Evolutionary conservation across 331 rosid species (phyloP).

Genomic region (Cucumis variabilis): DNA sequence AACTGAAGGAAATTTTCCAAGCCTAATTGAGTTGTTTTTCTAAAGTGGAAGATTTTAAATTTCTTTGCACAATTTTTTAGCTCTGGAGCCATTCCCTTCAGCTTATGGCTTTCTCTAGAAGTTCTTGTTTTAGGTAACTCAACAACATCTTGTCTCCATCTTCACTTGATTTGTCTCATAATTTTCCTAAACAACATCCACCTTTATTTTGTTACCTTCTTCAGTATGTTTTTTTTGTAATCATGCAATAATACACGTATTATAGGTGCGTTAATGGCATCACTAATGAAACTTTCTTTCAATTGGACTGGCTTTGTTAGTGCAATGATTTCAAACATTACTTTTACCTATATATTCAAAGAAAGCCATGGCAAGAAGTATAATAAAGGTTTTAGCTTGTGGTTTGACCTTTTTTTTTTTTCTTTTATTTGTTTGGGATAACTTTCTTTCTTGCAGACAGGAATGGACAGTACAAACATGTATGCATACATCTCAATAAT

Average conservation of each 20-base stretch:
- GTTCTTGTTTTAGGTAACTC: conserved; percentile 87
- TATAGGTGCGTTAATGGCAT: conserved; percentile 94
- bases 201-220: not conserved
- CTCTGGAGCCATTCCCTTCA: conserved; percentile 48
- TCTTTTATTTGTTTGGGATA: not conserved
- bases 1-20: not conserved
- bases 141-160: not conserved
- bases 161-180: not conserved
- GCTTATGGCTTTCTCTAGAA: conserved; percentile 88
- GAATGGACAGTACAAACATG: conserved; percentile 85
- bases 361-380: conserved; percentile 87
- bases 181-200: not conserved
- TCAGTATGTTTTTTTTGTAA: not conserved
- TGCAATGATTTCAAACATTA: conserved; percentile 95
- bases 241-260: conserved; percentile 13
- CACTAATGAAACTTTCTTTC: conserved; percentile 93
- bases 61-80: not conserved
- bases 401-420: not conserved
- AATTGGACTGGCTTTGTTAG: conserved; percentile 91
- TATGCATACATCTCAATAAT: conserved; percentile 82
- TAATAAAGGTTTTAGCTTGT: not conserved
- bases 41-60: not conserved
- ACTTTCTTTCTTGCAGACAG: conserved; percentile 55
- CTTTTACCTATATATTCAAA: conserved; percentile 92
- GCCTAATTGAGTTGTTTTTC: not conserved